Evolutionary conservation across 495 filamentous ascomycete species (phyloP).

Genomic region (Aspergillus egyptiacus): DNA sequence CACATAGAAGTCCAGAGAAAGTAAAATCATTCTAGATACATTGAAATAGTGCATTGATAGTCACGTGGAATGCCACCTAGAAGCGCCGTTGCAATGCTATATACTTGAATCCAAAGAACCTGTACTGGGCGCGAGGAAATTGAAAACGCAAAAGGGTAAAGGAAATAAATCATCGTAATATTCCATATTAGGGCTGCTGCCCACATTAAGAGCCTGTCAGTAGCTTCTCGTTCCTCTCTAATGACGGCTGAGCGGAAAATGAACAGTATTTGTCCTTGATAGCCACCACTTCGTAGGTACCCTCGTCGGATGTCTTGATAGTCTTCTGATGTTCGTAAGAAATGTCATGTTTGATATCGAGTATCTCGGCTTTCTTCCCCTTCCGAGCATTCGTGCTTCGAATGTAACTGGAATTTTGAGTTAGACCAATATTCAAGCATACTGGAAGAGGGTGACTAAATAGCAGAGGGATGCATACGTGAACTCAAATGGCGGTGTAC

Average conservation of each 20-base stretch:
- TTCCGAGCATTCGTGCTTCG: slow-evolving; percentile 75
- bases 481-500: slow-evolving; percentile 95
- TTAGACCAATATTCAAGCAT: slow-evolving; percentile 1
- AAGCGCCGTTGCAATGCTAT: slow-evolving; percentile 39
- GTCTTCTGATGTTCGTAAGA: slow-evolving; percentile 74
- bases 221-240: slow-evolving; percentile 40
- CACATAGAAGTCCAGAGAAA: slow-evolving; percentile 31
- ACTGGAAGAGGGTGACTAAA: not conserved
- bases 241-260: slow-evolving; percentile 60
- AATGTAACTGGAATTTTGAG: slow-evolving; percentile 56
- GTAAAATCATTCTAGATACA: not conserved
- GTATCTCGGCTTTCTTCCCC: slow-evolving; percentile 67
- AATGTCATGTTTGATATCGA: slow-evolving; percentile 84
- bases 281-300: slow-evolving; percentile 91
- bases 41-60: slow-evolving; percentile 14
- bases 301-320: slow-evolving; percentile 80
- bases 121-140: not conserved
- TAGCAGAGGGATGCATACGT: slow-evolving; percentile 47
- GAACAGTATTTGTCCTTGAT: slow-evolving; percentile 90
- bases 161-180: slow-evolving; percentile 16
- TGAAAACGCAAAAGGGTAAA: slow-evolving; percentile 14
- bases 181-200: slow-evolving; percentile 20
- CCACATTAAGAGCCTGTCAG: slow-evolving; percentile 19
- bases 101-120: slow-evolving; percentile 10
- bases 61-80: slow-evolving; percentile 15